Base-by-base conservation (phyloP, 108 stramenopile genomes). In the Cylindrotheca closterium region DNA sequence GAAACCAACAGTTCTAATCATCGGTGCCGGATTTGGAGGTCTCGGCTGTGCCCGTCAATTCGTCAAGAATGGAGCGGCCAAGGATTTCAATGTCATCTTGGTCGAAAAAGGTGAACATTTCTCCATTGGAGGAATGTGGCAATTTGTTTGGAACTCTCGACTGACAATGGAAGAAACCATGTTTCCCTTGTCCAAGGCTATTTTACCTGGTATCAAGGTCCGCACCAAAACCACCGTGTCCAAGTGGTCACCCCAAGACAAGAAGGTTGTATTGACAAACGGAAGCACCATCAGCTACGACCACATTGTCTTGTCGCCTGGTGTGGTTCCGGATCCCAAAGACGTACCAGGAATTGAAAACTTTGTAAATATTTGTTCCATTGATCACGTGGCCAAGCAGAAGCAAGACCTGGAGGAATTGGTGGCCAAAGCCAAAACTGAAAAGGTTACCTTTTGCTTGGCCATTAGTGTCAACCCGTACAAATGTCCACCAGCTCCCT, bases 401-500 rank as follows among this genome's bases (percentile, higher is more conserved):
- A 21, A 25, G 51, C 7, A 24, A 18, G 51, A 52, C 12, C 7
- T 52, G 23, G 23, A 8, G 15, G 51, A 52, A 5, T 18, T 52
- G 15, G 24, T 52, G 7, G 21, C 7, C 7, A 52, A 52, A 25
- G 51, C 51, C 5, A 21, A 52, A 52, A 21, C 21, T 15, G 51
- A 52, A 18, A 52, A 52, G 24, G 51, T 52, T n/a, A 52, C 51
- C 23, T 52, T 52, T 52, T 21, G 21, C 51, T n/a, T 24, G 7
- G 51, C 51, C 15, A 52, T 52, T n/a, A 8, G 23, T 5, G 24
- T 52, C 12, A 52, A 52, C 24, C 51, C 51, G 8, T 52, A 52
- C 51, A 52, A 52, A 18, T 52, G 51, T 18, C 51, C 51, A 8
- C 51, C 51, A 15, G 51, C 51, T 18, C 51, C 51, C 5, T 52